phyloP scores from a whole-genome alignment of 73 alveolate genomes.

The Urostyla sp. region DNA sequence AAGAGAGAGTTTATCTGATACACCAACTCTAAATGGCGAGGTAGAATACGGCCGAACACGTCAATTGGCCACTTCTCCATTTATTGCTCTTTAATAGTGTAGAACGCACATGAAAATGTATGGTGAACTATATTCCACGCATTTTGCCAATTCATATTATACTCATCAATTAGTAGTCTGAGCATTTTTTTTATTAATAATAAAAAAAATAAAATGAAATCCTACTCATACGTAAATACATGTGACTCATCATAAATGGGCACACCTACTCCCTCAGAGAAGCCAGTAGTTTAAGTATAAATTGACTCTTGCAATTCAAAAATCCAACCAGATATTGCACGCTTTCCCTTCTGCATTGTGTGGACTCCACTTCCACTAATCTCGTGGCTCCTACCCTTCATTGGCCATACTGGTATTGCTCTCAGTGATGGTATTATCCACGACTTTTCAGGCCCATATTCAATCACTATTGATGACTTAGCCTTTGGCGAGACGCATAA shows the following conservation, averaged over 20 bases:
- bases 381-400: constrained; percentile 90
- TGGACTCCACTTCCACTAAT: constrained; percentile 96
- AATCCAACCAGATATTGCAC: constrained; percentile 48
- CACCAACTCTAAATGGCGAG: constrained; percentile 89
- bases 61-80: constrained; percentile 92
- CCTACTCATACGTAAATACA: background rate
- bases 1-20: constrained; percentile 76
- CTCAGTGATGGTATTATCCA: constrained; percentile 90
- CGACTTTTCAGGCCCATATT: constrained; percentile 97
- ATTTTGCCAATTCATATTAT: constrained; percentile 68
- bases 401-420: constrained; percentile 96
- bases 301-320: constrained; percentile 1
- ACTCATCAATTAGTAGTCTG: constrained; percentile 79
- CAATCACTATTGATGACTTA: constrained; percentile 89
- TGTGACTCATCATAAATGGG: background rate
- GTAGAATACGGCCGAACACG: constrained; percentile 83
- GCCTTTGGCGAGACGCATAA: constrained; percentile 95
- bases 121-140: constrained; percentile 80
- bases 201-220: background rate
- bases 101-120: constrained; percentile 85
- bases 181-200: constrained; percentile 76
- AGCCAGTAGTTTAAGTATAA: background rate
- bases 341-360: constrained; percentile 94
- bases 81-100: constrained; percentile 91
- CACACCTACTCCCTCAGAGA: background rate